These are phyloP conservation scores for Fomitopsis schrenkii DNA, from an alignment of 1,284 basidiomycete genomes.

Conservation along the genomic window DNA sequence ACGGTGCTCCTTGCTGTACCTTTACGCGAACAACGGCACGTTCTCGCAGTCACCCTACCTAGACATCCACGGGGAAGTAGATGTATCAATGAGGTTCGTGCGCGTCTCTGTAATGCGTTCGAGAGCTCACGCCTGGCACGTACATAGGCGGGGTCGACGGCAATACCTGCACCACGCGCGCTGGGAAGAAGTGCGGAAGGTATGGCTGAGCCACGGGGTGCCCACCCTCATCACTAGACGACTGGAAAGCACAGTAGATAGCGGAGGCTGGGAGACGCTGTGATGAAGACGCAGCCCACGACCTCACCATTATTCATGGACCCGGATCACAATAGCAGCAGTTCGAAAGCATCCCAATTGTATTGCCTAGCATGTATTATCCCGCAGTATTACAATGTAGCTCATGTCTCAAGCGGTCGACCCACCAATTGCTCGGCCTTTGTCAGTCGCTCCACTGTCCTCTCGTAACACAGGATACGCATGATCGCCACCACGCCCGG, in stretches of 20 bases:
- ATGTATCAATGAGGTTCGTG: conserved; percentile 84
- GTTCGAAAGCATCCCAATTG: neutral
- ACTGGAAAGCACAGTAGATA: conserved; percentile 86
- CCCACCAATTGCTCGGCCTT: conserved; percentile 7
- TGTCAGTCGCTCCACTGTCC: conserved; percentile 28
- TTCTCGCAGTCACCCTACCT: conserved; percentile 91
- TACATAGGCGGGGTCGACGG: conserved; percentile 71
- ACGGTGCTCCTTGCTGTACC: conserved; percentile 87
- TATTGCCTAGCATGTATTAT: neutral
- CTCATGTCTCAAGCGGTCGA: neutral
- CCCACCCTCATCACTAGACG: conserved; percentile 89
- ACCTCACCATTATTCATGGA: neutral
- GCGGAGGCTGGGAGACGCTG: conserved; percentile 89
- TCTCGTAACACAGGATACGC: conserved; percentile 36
- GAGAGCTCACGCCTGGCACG: conserved; percentile 1
- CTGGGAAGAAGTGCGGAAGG: conserved; percentile 90
- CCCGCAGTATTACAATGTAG: conserved; percentile 4
- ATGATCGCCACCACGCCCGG: conserved; percentile 45
- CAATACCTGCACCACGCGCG: conserved; percentile 85
- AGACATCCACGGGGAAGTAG: conserved; percentile 93
- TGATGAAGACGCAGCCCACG: conserved; percentile 28
- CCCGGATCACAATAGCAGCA: neutral
- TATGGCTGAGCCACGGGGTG: conserved; percentile 88
- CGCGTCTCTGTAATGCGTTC: neutral
- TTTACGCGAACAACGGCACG: conserved; percentile 86